A percentile compares a stretch with the other conserved stretches of the same genome.
These are phyloP conservation scores for Diplosphaera chodatii DNA, from an alignment of 139 green algal genomes.

Conservation along the genomic window DNA sequence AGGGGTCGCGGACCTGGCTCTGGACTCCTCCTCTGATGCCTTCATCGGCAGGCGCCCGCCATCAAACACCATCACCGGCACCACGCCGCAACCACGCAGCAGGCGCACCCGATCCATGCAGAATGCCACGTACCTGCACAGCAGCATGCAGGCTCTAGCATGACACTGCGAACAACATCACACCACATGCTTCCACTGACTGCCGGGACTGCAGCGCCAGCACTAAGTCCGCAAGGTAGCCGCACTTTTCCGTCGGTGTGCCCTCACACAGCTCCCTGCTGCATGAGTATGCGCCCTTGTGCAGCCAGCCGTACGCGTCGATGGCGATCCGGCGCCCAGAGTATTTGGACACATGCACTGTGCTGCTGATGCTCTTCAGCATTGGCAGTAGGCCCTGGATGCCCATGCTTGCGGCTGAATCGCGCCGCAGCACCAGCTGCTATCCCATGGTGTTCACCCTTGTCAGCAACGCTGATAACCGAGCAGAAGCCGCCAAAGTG, in stretches of 20 bases:
- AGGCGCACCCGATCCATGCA: conserved; percentile 79
- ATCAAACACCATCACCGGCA: conserved; percentile 91
- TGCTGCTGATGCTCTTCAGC: conserved; percentile 60
- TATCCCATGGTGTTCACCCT: neutral
- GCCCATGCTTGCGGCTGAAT: conserved; percentile 53
- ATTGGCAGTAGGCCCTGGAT: conserved; percentile 77
- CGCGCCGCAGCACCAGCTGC: no score
- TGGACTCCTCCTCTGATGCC: conserved; percentile 66
- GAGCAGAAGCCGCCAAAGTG: no score
- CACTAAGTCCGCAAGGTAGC: neutral
- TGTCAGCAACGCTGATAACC: no score
- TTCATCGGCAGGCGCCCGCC: conserved; percentile 88
- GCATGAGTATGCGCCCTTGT: conserved; percentile 87
- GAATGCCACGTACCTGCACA: conserved; percentile 76
- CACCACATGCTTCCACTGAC: no score
- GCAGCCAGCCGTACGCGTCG: conserved; percentile 92
- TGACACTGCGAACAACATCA: no score
- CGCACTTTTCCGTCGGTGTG: conserved; percentile 61
- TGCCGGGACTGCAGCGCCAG: neutral
- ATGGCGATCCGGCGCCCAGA: conserved; percentile 74
- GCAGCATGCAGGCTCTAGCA: neutral
- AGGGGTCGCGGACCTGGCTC: conserved; percentile 33
- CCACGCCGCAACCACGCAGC: conserved; percentile 62
- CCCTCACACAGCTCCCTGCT: conserved; percentile 77
- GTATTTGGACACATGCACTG: conserved; percentile 65